A percentile compares a stretch with the other conserved stretches of the same genome.
These are phyloP conservation scores for Achlya hypogyna DNA, from an alignment of 352 stramenopile species.

Conservation along the genomic window DNA sequence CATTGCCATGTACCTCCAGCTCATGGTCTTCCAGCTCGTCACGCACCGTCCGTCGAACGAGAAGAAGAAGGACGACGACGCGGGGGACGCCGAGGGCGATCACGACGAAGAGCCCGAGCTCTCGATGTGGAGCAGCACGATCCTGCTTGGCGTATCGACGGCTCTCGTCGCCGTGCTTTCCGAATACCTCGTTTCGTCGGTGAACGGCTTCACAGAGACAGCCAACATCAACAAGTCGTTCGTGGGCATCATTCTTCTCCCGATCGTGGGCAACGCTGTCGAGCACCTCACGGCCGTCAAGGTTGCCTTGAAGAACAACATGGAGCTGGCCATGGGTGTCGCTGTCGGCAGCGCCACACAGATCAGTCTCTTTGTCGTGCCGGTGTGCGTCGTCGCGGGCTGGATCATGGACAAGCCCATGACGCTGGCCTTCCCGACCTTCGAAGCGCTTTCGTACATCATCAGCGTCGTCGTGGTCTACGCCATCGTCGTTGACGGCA, in stretches of 20 bases:
- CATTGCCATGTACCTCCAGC: conserved; percentile 50
- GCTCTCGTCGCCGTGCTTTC: conserved; percentile 67
- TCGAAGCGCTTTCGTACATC: conserved; percentile 76
- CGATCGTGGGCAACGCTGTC: conserved; percentile 85
- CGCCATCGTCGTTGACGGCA: conserved; percentile 29
- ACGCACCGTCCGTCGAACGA: conserved; percentile 8
- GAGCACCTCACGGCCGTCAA: conserved; percentile 85
- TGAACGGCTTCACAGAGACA: conserved; percentile 19
- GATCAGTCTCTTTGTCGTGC: conserved; percentile 84
- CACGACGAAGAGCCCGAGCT: conserved; percentile 38
- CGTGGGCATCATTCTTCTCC: conserved; percentile 76
- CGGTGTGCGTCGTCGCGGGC: conserved; percentile 65
- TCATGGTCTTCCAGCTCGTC: conserved; percentile 70
- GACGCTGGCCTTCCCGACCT: conserved; percentile 76
- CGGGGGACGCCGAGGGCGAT: not conserved
- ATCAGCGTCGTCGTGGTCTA: conserved; percentile 74
- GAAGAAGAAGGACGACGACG: not conserved
- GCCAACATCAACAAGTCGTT: conserved; percentile 17
- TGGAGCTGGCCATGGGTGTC: conserved; percentile 86
- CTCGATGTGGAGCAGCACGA: conserved; percentile 30
- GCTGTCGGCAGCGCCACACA: conserved; percentile 81
- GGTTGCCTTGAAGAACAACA: conserved; percentile 85
- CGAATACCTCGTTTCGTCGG: conserved; percentile 43
- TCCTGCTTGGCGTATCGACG: conserved; percentile 62
- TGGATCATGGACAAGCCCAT: conserved; percentile 72